These are phyloP conservation scores for Penicillium sp. DNA, from an alignment of 2,329 filamentous ascomycete species.

Conservation along the genomic window DNA sequence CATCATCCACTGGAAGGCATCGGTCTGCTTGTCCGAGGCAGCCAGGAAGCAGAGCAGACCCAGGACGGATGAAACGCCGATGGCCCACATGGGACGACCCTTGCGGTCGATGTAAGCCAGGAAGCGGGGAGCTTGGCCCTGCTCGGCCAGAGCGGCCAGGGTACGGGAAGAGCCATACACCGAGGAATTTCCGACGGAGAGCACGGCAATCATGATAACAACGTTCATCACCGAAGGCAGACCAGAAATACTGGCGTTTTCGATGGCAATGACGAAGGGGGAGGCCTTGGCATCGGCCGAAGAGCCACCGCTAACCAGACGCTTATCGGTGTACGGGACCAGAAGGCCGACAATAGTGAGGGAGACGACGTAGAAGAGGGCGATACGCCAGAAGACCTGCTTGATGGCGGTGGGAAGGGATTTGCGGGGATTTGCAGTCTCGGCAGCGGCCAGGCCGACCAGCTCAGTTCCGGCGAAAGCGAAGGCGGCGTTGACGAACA, in stretches of 20 bases:
- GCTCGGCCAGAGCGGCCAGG: constrained; percentile 83
- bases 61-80: constrained; percentile 63
- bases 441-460: constrained; percentile 59
- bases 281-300: constrained; percentile 71
- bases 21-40: constrained; percentile 57
- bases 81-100: constrained; percentile 75
- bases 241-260: constrained; percentile 75
- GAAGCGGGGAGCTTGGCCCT: constrained; percentile 74
- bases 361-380: constrained; percentile 83
- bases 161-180: constrained; percentile 91
- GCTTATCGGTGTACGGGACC: constrained; percentile 68
- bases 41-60: constrained; percentile 78
- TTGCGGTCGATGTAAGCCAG: constrained; percentile 79
- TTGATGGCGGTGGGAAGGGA: constrained; percentile 83
- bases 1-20: constrained; percentile 77
- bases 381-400: constrained; percentile 93
- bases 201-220: constrained; percentile 86
- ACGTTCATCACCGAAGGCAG: constrained; percentile 89
- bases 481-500: constrained; percentile 64
- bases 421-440: constrained; percentile 60
- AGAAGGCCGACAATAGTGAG: constrained; percentile 78
- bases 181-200: constrained; percentile 88
- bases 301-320: constrained; percentile 59
- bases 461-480: constrained; percentile 63
- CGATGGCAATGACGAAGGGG: constrained; percentile 90